Evolutionary conservation across 1,284 basidiomycete species (phyloP).

Genomic region (Singerocomus rubriflavus): DNA sequence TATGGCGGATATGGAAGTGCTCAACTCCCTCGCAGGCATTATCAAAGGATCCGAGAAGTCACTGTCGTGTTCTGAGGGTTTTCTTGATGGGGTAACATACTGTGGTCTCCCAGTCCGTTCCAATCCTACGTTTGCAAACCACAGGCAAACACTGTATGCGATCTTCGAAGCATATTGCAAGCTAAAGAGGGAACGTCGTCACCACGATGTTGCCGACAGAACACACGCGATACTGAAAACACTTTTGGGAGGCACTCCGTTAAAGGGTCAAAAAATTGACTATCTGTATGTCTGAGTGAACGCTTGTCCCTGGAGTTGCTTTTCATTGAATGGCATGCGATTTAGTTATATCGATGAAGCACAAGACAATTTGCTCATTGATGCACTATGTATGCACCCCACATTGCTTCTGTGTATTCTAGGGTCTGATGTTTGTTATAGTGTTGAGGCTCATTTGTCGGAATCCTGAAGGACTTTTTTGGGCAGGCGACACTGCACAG

Average conservation of each 20-base stretch:
- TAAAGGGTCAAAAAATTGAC: slow-evolving; percentile 48
- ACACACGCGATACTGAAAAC: slow-evolving; percentile 51
- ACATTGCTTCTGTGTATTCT: background rate
- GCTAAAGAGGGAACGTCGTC: slow-evolving; percentile 42
- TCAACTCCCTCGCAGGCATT: slow-evolving; percentile 43
- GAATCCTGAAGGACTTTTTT: slow-evolving; percentile 68
- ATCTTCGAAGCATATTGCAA: slow-evolving; percentile 56
- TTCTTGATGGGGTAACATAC: slow-evolving; percentile 47
- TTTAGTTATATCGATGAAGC: slow-evolving; percentile 69
- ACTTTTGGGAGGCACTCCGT: slow-evolving; percentile 29
- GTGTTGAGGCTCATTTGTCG: slow-evolving; percentile 59
- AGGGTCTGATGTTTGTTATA: slow-evolving; percentile 26
- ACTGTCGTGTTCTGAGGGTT: slow-evolving; percentile 33
- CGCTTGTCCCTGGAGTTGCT: no score
- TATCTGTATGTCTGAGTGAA: slow-evolving; percentile 46
- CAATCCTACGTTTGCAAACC: slow-evolving; percentile 52
- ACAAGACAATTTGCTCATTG: slow-evolving; percentile 69
- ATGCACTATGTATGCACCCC: slow-evolving; percentile 49
- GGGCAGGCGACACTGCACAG: slow-evolving; percentile 79
- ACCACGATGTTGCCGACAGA: slow-evolving; percentile 65
- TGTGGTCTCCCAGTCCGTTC: slow-evolving; percentile 46
- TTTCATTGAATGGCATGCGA: slow-evolving; percentile 2
- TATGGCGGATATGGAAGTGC: background rate
- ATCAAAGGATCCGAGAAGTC: slow-evolving; percentile 65
- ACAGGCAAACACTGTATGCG: slow-evolving; percentile 48